Evolutionary conservation across 306 rosid species (phyloP), one percentile per base, ranked within the genome.

Genomic region (Alnus rubra): DNA sequence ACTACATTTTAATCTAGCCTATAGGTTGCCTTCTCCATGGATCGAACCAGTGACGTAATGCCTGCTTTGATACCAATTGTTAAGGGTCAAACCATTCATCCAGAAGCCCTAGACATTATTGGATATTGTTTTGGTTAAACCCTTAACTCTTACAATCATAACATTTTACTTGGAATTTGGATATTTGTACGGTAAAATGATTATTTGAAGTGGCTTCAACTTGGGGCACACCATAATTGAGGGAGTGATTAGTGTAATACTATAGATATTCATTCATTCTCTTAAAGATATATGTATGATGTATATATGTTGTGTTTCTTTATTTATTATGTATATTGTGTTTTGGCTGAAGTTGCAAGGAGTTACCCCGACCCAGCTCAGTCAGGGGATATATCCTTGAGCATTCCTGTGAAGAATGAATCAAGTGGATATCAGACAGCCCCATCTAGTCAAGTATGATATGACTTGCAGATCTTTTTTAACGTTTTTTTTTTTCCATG

Each of bases 361-460:
- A 85, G 82, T 23, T 83, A 48, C 82, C 69, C 80, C 82, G 10
- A 63, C 70, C 76, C 88, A 85, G 49, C 64, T 44, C 79, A 83
- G 75, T 33, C 88, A 33, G 54, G 80, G 60, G 89, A 70, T 76
- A 50, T 91, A n/a, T 79, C 86, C 79, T 51, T 79, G 56, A 89
- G 63, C 80, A 80, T 93, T 78, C 86, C 89, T 72, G 84, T 79
- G 74, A 78, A 39, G 73, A 88, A 54, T 67, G 86, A 77, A 72
- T 75, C 83, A 23, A 81, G 37, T 83, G 94, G 86, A 69, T 77
- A 80, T 75, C 94, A 84, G 74, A 81, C 88, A 39, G 81, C 89
- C 48, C 48, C 86, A 52, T 82, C 89, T 16, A 86, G 62, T 85
- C 85, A 88, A 47, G 97, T 96, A 85, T 37, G 94, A 75, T 68